Evolutionary conservation across 352 stramenopile species (phyloP).

Genomic region (Pythium periplocum): DNA sequence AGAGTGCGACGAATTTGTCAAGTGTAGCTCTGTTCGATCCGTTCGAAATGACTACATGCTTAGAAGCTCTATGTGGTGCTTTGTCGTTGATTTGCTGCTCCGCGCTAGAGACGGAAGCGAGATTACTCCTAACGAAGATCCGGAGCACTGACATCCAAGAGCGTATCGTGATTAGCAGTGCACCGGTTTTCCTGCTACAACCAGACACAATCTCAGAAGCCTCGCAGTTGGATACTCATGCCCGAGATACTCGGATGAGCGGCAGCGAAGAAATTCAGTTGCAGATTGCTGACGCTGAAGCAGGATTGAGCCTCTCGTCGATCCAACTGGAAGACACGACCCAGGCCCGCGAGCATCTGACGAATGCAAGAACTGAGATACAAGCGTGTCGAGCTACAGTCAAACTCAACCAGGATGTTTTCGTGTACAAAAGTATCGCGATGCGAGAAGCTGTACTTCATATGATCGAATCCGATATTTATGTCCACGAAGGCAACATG

Average conservation of each 20-base stretch:
- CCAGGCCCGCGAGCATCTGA: constrained; percentile 7
- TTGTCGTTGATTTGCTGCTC: constrained; percentile 51
- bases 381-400: constrained; percentile 1
- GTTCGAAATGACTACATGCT: constrained; percentile 13
- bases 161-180: too few species aligned
- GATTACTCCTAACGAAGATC: constrained; percentile 23
- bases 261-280: neutral
- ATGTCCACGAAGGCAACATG: constrained; percentile 40
- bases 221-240: too few species aligned
- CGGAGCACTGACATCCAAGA: too few species aligned
- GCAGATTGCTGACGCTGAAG: constrained; percentile 15
- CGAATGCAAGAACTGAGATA: constrained; percentile 4
- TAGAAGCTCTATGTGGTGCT: constrained; percentile 49
- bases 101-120: constrained; percentile 29
- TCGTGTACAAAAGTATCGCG: constrained; percentile 10
- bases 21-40: too few species aligned
- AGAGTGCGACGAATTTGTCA: too few species aligned
- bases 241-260: too few species aligned
- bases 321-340: neutral
- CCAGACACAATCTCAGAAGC: too few species aligned
- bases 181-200: neutral
- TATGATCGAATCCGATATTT: constrained; percentile 44
- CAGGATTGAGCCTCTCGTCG: constrained; percentile 11
- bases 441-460: constrained; percentile 54
- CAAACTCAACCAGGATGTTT: constrained; percentile 9